Evolutionary conservation across 306 rosid species (phyloP), one percentile per base, ranked within the genome.

Genomic region (Canavalia gladiata): DNA sequence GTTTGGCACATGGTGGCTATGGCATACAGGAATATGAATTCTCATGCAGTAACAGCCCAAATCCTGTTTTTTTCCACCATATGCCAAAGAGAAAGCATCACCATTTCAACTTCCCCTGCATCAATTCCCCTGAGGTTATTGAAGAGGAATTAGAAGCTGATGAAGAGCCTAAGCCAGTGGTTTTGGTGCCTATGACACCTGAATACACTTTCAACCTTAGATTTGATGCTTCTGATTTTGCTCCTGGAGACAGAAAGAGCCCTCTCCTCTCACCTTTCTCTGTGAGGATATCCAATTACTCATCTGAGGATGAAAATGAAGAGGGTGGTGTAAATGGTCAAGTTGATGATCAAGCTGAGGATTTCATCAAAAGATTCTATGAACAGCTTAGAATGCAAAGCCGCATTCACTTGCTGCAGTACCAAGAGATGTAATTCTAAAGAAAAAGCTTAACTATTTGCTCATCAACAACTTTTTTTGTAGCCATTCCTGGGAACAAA

Each of bases 1-100:
- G 63, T 6, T 30, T 80, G 84, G 71, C 83, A 66, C 81, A 62
- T 13, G 51, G 84, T 13, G 51, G 84, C 49, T 72, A 8, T 67
- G 83, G 86, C 57, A 50, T 82, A 50, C 91, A 90, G 75, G 90
- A 88, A n/a, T 88, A 90, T 34, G 94, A 90, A 33, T 90, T 90
- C 84, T 86, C 90, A 12, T 90, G 94, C 73, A 82, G 89, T 43
- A 88, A 86, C 68, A 88, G 87, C 37, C 91, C 94, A 45, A 82
- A 84, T 73, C 89, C 91, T 81, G 86, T 83, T 83, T 83, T 86
- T 83, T 78, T 58, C 87, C 84, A 83, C 68, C 84, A 83, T 63
- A 51, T 77, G 64, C 79, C 87, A 29, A 90, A 84, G 75, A 70
- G 86, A 28, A 84, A 83, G 47, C 82, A 86, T 9, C 74, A 86